Conservation (phyloP, 148 eudicot species). For the Simmondsia chinensis region DNA sequence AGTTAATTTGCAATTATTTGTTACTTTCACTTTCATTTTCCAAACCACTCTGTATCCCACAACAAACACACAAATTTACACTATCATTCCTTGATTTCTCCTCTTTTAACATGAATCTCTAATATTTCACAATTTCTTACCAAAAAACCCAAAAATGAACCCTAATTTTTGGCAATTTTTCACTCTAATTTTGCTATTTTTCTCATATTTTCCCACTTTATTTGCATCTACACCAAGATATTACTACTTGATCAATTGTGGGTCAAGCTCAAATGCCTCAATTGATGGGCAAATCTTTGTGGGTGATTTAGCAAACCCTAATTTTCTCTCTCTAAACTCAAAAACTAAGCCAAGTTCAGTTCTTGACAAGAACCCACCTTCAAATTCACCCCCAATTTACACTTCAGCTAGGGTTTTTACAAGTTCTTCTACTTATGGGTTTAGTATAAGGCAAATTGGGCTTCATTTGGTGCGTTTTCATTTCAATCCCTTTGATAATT, state of each 20-base stretch:
- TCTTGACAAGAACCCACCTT: constrained; percentile 30
- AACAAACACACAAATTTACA: too few relatives aligned
- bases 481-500: constrained; percentile 58
- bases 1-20: too few relatives aligned
- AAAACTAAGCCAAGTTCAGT: constrained; percentile 35
- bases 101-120: too few relatives aligned
- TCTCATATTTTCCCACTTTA: constrained; percentile 9
- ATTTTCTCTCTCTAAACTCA: constrained; percentile 21
- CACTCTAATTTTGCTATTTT: too few relatives aligned
- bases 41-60: too few relatives aligned
- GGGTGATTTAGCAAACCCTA: constrained; percentile 42
- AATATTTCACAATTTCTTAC: too few relatives aligned
- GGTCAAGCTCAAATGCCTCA: constrained; percentile 34
- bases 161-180: too few relatives aligned
- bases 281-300: constrained; percentile 42
- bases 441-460: constrained; percentile 40
- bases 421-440: constrained; percentile 35
- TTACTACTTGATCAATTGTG: constrained; percentile 70
- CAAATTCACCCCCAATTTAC: constrained; percentile 39
- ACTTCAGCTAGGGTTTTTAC: constrained; percentile 62
- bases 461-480: constrained; percentile 75
- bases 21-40: too few relatives aligned
- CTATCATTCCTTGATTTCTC: too few relatives aligned
- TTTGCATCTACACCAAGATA: constrained; percentile 41
- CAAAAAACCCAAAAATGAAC: too few relatives aligned